Conservation (phyloP, 345 rosid genomes). For the Bruguiera sexangula region DNA sequence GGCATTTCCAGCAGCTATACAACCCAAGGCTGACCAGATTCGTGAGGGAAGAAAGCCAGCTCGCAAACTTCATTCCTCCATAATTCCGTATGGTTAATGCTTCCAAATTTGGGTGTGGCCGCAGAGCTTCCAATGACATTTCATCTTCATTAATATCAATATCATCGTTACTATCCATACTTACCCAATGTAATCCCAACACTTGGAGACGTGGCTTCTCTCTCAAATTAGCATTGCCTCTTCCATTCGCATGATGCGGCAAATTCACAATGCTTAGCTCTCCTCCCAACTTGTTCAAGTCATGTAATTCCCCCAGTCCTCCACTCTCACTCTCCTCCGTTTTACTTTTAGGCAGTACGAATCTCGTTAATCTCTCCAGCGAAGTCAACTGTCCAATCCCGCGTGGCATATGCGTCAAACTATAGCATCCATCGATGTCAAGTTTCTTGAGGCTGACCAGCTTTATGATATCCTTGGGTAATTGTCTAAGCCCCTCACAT, state of each 20-base stretch:
- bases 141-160: neutral
- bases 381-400: conserved; percentile 22
- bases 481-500: neutral
- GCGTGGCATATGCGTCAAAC: conserved; percentile 19
- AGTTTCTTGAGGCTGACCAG: conserved; percentile 15
- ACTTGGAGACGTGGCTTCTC: conserved; percentile 3
- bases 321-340: neutral
- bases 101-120: conserved; percentile 17
- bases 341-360: neutral
- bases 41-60: conserved; percentile 11
- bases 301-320: conserved; percentile 11
- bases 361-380: conserved; percentile 17
- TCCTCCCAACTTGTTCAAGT: conserved; percentile 17
- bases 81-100: conserved; percentile 9
- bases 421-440: neutral
- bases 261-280: conserved; percentile 3
- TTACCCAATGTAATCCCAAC: conserved; percentile 10
- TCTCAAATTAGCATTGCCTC: conserved; percentile 12
- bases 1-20: conserved; percentile 2
- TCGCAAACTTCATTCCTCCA: conserved; percentile 10
- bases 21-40: neutral
- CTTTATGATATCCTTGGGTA: conserved; percentile 14
- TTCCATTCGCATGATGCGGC: neutral
- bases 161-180: neutral
- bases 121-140: conserved; percentile 5